phyloP scores from a whole-genome alignment of 1,139 yeast genomes.

The Pichia sp. region DNA sequence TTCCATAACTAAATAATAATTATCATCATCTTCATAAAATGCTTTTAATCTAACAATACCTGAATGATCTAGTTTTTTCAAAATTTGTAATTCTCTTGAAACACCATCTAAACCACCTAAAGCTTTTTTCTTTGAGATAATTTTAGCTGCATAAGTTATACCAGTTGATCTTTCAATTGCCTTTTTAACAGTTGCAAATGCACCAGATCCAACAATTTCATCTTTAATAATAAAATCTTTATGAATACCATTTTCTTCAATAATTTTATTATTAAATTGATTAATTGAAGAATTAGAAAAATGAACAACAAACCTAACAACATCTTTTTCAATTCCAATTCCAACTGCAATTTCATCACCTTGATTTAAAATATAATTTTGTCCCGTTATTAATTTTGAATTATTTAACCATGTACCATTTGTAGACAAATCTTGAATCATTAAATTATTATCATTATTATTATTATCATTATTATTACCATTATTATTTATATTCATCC shows the following conservation, averaged over 20 bases:
- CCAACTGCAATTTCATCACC: conserved; percentile 94
- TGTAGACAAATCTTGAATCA: conserved; percentile 71
- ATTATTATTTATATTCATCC: conserved; percentile 37
- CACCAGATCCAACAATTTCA: conserved; percentile 91
- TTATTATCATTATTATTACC: conserved; percentile 13
- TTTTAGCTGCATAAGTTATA: conserved; percentile 81
- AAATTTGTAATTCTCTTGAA: conserved; percentile 75
- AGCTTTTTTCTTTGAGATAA: conserved; percentile 76
- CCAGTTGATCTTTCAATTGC: conserved; percentile 85
- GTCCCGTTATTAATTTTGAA: conserved; percentile 65
- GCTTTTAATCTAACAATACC: conserved; percentile 78
- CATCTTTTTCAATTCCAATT: conserved; percentile 75
- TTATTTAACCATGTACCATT: conserved; percentile 89
- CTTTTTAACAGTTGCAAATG: conserved; percentile 91
- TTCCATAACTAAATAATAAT: conserved; percentile 89
- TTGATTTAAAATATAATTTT: conserved; percentile 75
- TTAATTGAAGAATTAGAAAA: conserved; percentile 33
- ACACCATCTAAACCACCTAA: conserved; percentile 78
- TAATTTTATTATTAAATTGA: conserved; percentile 3
- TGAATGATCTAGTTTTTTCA: conserved; percentile 73
- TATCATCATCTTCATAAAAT: conserved; percentile 75
- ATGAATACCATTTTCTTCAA: conserved; percentile 42
- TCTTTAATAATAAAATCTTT: conserved; percentile 72
- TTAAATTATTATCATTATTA: conserved; percentile 29
- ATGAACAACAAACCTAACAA: conserved; percentile 65